Evolutionary conservation across 257 asterid species (phyloP).

Genomic region (Orobanche coerulescens): DNA sequence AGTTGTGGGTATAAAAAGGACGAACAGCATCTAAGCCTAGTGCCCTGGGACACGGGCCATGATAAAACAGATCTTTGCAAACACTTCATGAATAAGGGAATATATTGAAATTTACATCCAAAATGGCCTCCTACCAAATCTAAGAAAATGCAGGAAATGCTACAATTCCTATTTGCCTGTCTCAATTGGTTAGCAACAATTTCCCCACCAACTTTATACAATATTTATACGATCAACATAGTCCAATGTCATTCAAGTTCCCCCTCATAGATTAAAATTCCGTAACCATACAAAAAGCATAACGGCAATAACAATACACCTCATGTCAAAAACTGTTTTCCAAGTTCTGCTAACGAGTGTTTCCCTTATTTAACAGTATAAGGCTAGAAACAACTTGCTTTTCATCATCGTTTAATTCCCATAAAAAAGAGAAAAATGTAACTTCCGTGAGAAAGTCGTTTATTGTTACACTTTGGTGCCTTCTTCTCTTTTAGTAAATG

Average conservation of each 20-base stretch:
- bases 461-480: neutral
- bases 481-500: neutral
- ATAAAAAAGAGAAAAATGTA: neutral
- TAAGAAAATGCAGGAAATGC: neutral
- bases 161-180: neutral
- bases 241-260: conserved; percentile 3
- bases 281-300: neutral
- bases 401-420: neutral
- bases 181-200: neutral
- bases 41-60: neutral
- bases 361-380: neutral
- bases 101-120: neutral
- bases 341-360: neutral
- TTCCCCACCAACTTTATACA: neutral
- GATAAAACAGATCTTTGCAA: neutral
- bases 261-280: neutral
- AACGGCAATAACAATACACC: neutral
- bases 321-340: neutral
- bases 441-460: neutral
- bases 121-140: neutral
- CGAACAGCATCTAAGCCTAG: neutral
- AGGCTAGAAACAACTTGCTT: neutral
- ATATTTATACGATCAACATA: neutral
- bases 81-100: neutral
- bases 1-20: neutral